Base-by-base conservation (phyloP, 176 grass and related monocot genomes). In the Zizania latifolia region DNA sequence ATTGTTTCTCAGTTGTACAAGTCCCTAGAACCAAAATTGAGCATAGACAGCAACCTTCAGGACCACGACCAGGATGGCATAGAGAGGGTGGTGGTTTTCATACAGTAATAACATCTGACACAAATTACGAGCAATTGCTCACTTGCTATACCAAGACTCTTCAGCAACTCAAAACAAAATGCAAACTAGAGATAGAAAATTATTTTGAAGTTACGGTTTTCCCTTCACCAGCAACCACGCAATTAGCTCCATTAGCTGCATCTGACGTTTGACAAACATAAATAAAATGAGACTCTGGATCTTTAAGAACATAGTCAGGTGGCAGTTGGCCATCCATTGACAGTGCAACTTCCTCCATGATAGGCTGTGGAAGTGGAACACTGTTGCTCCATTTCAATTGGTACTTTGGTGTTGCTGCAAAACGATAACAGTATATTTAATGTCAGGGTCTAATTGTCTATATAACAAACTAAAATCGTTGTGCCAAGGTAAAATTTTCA, bases 261-360 rank as follows among this genome's bases (percentile, higher is more conserved):
- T 68, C 21, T 43, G 84, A 78, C 75, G 87, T 97, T 32, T 87
- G 53, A 80, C 94, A 89, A 53, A 93, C 29, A 64, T 93, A 97
- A 78, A 93, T 79, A 70, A 89, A 97, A 82, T 92, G 84, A 0
- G 94, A 92, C 34, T 97, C 94, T 50, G 86, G 88, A 65, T 97
- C 91, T 89, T 92, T 83, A 37, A 91, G 83, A 81, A 93, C 88
- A 83, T 83, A 93, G 72, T 71, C 86, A 74, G 71, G 59, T 38
- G 94, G 88, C 16, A 97, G 70, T 22, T 87, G 83, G 37, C 86
- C 83, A 32, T 87, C 78, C 38, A 73, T 81, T 37, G 91, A 92
- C 16, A 93, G 71, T 38, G 70, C 10, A 77, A 93, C 88, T 57
- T 90, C 86, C 41, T 97, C 88, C 74, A 87, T 81, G 67, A 62